Base-by-base conservation (phyloP, 1,284 basidiomycete species). In the Marasmius tenuissimus region DNA sequence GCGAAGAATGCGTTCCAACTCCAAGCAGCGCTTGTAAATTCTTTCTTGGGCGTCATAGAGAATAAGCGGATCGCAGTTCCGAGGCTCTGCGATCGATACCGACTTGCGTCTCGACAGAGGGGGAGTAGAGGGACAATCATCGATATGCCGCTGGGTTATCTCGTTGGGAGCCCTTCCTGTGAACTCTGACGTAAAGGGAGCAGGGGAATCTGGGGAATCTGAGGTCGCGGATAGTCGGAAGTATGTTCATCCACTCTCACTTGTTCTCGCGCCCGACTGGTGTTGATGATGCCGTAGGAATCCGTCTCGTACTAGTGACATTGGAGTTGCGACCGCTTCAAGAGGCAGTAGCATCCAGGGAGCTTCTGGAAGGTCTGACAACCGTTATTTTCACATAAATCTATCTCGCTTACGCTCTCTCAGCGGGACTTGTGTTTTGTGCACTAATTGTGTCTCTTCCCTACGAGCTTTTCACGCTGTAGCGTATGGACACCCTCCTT, bases 1-100 rank as follows among this genome's bases (percentile, higher is more conserved):
- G 87, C 65, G 78, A 82, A 57, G 81, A 84, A 56, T n/a, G 85
- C 85, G 0, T 69, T 83, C 12, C 70, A 76, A 49, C 58, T 82
- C 0, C 83, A 82, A 61, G 75, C 73, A 1, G 75, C 80, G 20
- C 75, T 78, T 39, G 66, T 81, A 3, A 64, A 71, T 5, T 67
- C 68, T 2, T 67, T 76, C 34, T 68, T 83, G 10, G 67, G 63
- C 0, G 50, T 68, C n/a, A 66, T 78, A 35, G 62, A 67, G 4
- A 81, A 82, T 60, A 61, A 70, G 16, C 61, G 64, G 14, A 67
- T 81, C 10, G 81, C 83, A 0, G 67, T 82, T 77, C 61, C 61
- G 83, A 7, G 74, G 78, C 47, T 52, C 47, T 7, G 72, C 72
- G 12, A 64, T 78, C 12, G 65, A 61, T 47, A 67, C 63, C 18